A percentile compares a stretch with the other conserved stretches of the same genome.
phyloP scores from a whole-genome alignment of 805 yeast species.

The Candida yuanshanica region DNA sequence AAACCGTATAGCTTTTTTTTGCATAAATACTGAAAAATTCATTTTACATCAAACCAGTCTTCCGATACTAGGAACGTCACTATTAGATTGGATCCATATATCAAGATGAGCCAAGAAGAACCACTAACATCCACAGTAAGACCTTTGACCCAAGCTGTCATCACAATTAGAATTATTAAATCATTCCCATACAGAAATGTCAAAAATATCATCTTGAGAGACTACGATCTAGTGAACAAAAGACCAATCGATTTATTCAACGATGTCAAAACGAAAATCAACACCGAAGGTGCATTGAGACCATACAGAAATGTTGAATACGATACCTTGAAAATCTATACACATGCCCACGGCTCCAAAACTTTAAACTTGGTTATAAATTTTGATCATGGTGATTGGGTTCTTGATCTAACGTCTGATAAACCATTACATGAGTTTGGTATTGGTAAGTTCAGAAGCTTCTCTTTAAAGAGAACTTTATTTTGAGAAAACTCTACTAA shows the following conservation, averaged over 20 bases:
- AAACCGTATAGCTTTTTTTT: no score
- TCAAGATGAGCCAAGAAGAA: slow-evolving; percentile 33
- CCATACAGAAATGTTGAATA: slow-evolving; percentile 76
- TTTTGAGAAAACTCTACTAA: slow-evolving; percentile 22
- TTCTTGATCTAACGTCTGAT: slow-evolving; percentile 35
- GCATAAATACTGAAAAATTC: no score
- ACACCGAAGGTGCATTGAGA: slow-evolving; percentile 62
- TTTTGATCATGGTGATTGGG: slow-evolving; percentile 80
- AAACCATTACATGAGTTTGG: slow-evolving; percentile 36
- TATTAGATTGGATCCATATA: no score
- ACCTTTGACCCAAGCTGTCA: slow-evolving; percentile 54
- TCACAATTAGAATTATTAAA: slow-evolving; percentile 83
- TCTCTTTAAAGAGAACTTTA: slow-evolving; percentile 21
- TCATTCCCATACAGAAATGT: slow-evolving; percentile 91
- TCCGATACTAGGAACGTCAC: no score
- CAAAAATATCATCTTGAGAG: slow-evolving; percentile 62
- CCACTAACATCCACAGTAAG: slow-evolving; percentile 77
- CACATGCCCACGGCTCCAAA: slow-evolving; percentile 93
- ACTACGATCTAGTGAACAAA: slow-evolving; percentile 63
- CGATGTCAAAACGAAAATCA: slow-evolving; percentile 38
- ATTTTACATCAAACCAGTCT: no score
- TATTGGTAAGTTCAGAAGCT: slow-evolving; percentile 21
- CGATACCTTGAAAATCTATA: slow-evolving; percentile 78
- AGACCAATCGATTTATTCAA: slow-evolving; percentile 63
- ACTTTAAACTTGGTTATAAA: slow-evolving; percentile 90